Percentiles rank a stretch among this genome's conserved stretches.
phyloP scores from a whole-genome alignment of 1,139 yeast species.

The Nakaseomyces delphensis region DNA sequence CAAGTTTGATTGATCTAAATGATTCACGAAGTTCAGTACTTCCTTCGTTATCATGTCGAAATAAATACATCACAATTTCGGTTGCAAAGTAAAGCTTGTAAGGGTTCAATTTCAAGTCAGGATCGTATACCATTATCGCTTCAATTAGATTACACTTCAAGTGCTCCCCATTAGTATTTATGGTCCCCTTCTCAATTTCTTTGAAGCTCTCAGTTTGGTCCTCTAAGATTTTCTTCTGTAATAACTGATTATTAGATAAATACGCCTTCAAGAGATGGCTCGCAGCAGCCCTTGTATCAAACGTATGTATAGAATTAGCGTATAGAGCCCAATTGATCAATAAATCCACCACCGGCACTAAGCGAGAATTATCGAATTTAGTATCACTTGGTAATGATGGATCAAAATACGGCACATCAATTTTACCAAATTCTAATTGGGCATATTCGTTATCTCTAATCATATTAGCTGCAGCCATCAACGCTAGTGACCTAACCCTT shows the following conservation, averaged over 20 bases:
- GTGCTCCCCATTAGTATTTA: background rate
- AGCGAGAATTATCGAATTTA: conserved; percentile 18
- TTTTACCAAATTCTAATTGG: conserved; percentile 62
- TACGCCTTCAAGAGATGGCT: conserved; percentile 58
- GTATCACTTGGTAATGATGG: conserved; percentile 51
- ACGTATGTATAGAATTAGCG: conserved; percentile 73
- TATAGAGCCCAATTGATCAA: conserved; percentile 73
- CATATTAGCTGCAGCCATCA: conserved; percentile 68
- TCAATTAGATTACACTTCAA: conserved; percentile 46
- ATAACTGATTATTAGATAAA: conserved; percentile 54
- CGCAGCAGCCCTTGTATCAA: conserved; percentile 72
- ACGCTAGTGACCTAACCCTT: conserved; percentile 54
- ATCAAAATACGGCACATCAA: conserved; percentile 88
- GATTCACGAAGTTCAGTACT: conserved; percentile 32
- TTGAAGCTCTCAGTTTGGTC: conserved; percentile 44
- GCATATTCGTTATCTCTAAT: conserved; percentile 54
- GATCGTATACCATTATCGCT: conserved; percentile 68
- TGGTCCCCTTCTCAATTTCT: background rate
- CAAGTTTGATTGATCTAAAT: conserved; percentile 52
- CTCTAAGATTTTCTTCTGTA: conserved; percentile 50
- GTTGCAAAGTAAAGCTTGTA: conserved; percentile 83
- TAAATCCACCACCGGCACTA: conserved; percentile 61
- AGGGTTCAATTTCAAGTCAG: conserved; percentile 70
- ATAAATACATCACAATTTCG: conserved; percentile 51
- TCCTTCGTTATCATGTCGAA: conserved; percentile 42